Evolutionary conservation across 805 yeast species (phyloP).

Genomic region (Huiozyma naganishii): DNA sequence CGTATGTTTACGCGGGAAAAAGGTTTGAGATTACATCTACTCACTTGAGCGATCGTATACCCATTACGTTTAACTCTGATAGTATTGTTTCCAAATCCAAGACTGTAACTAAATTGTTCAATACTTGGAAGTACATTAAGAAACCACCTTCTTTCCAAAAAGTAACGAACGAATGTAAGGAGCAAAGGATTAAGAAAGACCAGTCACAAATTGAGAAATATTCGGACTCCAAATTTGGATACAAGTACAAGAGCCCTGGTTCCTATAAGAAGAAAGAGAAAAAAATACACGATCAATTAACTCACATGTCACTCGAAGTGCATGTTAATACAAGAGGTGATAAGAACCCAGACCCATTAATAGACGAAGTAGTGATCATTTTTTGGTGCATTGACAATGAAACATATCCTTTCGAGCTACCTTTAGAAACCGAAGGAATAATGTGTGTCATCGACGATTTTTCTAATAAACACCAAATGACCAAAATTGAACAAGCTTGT

Average conservation of each 20-base stretch:
- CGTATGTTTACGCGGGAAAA: constrained; percentile 60
- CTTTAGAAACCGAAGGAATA: constrained; percentile 31
- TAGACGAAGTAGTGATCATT: constrained; percentile 48
- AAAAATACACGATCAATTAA: constrained; percentile 37
- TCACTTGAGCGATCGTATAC: constrained; percentile 26
- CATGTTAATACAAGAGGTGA: constrained; percentile 47
- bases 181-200: constrained; percentile 4
- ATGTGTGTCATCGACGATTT: constrained; percentile 12
- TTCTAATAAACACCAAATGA: constrained; percentile 2
- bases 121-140: constrained; percentile 36
- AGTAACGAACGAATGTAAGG: background rate
- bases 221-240: constrained; percentile 13
- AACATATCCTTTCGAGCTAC: constrained; percentile 26
- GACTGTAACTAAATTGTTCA: constrained; percentile 3
- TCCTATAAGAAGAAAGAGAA: constrained; percentile 25
- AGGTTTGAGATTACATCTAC: constrained; percentile 39
- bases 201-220: constrained; percentile 43
- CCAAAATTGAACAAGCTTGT: constrained; percentile 9
- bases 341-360: constrained; percentile 51
- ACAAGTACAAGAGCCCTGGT: constrained; percentile 4
- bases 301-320: constrained; percentile 56
- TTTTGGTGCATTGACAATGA: constrained; percentile 53
- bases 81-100: constrained; percentile 5
- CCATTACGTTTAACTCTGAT: constrained; percentile 18
- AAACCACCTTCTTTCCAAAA: constrained; percentile 37